Evolutionary conservation across 495 filamentous ascomycete species (phyloP).

Genomic region (Aspergillus carlsbadensis): DNA sequence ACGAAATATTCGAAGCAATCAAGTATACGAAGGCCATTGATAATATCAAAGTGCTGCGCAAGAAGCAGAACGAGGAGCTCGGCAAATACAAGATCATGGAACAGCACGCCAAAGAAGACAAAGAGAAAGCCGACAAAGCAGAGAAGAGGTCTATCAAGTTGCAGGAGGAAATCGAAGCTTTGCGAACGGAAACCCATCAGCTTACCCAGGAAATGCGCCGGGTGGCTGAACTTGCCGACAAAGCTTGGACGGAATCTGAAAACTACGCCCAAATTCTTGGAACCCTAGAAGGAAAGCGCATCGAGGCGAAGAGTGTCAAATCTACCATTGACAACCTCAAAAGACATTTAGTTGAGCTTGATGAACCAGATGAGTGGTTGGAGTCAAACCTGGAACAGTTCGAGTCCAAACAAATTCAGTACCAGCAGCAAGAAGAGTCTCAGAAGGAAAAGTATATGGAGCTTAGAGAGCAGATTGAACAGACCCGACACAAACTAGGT

Average conservation of each 20-base stretch:
- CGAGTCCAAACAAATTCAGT: slow-evolving; percentile 65
- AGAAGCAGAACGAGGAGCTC: slow-evolving; percentile 76
- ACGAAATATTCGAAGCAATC: slow-evolving; percentile 95
- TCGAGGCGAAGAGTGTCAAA: slow-evolving; percentile 61
- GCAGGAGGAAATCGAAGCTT: slow-evolving; percentile 67
- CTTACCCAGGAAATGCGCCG: slow-evolving; percentile 57
- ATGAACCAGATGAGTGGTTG: slow-evolving; percentile 77
- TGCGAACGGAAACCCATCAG: slow-evolving; percentile 56
- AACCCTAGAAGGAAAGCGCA: slow-evolving; percentile 70
- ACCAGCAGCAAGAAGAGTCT: slow-evolving; percentile 59
- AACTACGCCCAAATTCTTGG: slow-evolving; percentile 64
- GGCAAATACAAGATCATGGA: slow-evolving; percentile 68
- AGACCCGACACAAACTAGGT: slow-evolving; percentile 55
- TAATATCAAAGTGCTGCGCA: slow-evolving; percentile 82
- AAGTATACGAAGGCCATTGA: slow-evolving; percentile 98
- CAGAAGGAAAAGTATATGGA: slow-evolving; percentile 61
- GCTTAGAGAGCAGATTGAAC: slow-evolving; percentile 61
- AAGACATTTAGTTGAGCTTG: slow-evolving; percentile 67
- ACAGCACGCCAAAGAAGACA: slow-evolving; percentile 75
- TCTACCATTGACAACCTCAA: slow-evolving; percentile 68
- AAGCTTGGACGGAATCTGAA: slow-evolving; percentile 60
- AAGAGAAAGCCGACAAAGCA: slow-evolving; percentile 75
- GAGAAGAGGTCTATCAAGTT: slow-evolving; percentile 63
- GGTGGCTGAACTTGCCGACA: slow-evolving; percentile 53
- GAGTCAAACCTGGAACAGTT: slow-evolving; percentile 77